Evolutionary conservation across 768 basidiomycete genomes (phyloP).

Genomic region (Filobasidium wieringae): DNA sequence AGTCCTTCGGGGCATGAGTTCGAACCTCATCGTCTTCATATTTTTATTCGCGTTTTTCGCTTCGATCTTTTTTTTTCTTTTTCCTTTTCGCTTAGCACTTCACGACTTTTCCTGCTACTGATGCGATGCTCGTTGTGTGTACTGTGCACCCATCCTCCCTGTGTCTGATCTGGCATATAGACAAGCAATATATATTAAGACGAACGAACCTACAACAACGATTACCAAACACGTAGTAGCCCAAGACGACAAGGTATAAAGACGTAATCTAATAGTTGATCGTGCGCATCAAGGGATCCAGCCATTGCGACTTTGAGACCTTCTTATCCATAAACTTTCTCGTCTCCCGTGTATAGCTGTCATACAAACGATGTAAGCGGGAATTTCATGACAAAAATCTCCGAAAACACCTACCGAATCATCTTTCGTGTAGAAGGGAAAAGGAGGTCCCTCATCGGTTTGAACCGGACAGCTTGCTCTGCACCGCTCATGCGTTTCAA

Average conservation of each 20-base stretch:
- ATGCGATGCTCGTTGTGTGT: too few relatives aligned
- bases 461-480: background rate
- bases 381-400: background rate
- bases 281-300: background rate
- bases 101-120: too few relatives aligned
- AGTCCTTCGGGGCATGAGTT: background rate
- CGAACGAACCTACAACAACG: too few relatives aligned
- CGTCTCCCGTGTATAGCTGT: background rate
- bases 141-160: too few relatives aligned
- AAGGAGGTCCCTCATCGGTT: background rate
- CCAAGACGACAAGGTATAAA: too few relatives aligned
- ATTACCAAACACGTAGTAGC: too few relatives aligned
- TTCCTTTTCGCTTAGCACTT: too few relatives aligned
- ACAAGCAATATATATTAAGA: too few relatives aligned
- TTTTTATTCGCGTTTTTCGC: too few relatives aligned
- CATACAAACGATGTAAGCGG: background rate
- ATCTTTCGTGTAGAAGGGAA: background rate
- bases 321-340: background rate
- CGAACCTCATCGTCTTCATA: background rate
- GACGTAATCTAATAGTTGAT: too few relatives aligned
- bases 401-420: background rate
- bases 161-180: too few relatives aligned
- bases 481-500: background rate
- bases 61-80: too few relatives aligned
- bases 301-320: background rate